Percentiles rank a stretch among this genome's conserved stretches.
phyloP scores from a whole-genome alignment of 2,329 filamentous ascomycete genomes.

The Chaetomium olivaceum region DNA sequence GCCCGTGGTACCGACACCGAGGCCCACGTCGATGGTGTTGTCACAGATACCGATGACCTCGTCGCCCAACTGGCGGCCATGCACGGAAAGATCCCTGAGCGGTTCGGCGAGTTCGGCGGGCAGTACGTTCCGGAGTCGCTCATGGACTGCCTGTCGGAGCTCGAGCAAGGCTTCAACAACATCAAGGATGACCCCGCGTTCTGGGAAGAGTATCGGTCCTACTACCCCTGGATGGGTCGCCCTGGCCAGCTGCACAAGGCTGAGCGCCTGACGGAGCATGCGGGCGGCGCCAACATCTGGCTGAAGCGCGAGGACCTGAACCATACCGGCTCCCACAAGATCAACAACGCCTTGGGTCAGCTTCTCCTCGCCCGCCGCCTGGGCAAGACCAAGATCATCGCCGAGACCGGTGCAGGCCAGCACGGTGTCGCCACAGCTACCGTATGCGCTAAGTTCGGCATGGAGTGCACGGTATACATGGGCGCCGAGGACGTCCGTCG shows the following conservation, averaged over 20 bases:
- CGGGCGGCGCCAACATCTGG: conserved; percentile 94
- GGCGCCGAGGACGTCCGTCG: conserved; percentile 95
- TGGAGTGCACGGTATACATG: conserved; percentile 99
- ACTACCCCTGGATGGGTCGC: conserved; percentile 96
- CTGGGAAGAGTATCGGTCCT: conserved; percentile 95
- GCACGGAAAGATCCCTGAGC: conserved; percentile 76
- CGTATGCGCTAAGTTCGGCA: conserved; percentile 95
- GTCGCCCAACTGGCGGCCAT: conserved; percentile 83
- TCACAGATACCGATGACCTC: conserved; percentile 59
- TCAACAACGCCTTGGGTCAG: conserved; percentile 97
- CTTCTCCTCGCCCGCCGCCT: conserved; percentile 80
- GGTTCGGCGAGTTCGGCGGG: conserved; percentile 94
- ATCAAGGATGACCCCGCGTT: conserved; percentile 86
- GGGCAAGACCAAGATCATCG: conserved; percentile 96
- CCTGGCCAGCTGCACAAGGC: conserved; percentile 90
- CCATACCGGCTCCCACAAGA: conserved; percentile 98
- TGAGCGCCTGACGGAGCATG: conserved; percentile 81
- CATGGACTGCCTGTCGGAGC: conserved; percentile 91
- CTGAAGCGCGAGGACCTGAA: conserved; percentile 97
- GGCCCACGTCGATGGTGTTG: conserved; percentile 68
- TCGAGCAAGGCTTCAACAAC: conserved; percentile 87
- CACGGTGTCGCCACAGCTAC: conserved; percentile 98
- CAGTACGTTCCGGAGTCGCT: conserved; percentile 97
- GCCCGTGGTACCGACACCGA: conserved; percentile 60
- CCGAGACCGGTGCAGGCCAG: conserved; percentile 95